A percentile compares a stretch with the other conserved stretches of the same genome.
phyloP scores from a whole-genome alignment of 805 yeast genomes.

The Candida sithepensis region DNA sequence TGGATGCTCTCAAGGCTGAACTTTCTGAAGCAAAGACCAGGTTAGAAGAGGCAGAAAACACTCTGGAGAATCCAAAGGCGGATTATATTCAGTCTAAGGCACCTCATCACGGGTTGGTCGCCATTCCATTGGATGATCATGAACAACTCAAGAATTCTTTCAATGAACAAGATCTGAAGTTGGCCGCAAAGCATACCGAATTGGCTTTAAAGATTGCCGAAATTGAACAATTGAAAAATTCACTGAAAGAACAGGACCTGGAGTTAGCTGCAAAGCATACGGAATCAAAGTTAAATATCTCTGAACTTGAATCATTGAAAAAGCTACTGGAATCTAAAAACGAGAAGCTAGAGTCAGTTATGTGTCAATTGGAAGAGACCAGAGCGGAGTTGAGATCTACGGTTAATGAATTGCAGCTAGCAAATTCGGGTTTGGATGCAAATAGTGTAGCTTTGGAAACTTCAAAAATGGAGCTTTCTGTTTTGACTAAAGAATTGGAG shows the following conservation, averaged over 20 bases:
- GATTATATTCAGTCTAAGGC: conserved; percentile 19
- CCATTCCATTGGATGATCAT: conserved; percentile 15
- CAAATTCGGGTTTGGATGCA: neutral
- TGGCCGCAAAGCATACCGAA: conserved; percentile 7
- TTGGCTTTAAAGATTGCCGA: conserved; percentile 8
- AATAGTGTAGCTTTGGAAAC: neutral
- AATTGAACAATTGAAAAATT: neutral
- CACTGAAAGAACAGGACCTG: conserved; percentile 2
- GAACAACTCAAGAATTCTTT: conserved; percentile 1
- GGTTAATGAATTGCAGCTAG: neutral
- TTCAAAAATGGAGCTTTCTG: neutral
- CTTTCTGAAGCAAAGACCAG: neutral
- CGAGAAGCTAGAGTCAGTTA: neutral
- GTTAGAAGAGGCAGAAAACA: neutral
- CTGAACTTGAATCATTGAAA: conserved; percentile 1
- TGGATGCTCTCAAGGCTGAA: conserved; percentile 4
- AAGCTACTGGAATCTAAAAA: neutral
- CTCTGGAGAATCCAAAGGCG: conserved; percentile 14
- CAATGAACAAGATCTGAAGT: conserved; percentile 5
- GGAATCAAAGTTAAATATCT: conserved; percentile 9
- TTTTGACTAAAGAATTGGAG: neutral
- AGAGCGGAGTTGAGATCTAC: neutral
- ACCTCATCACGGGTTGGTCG: conserved; percentile 11
- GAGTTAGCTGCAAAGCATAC: conserved; percentile 8
- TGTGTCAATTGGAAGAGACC: neutral